Percentiles rank a stretch among this genome's conserved stretches.
These are phyloP conservation scores for Neonectria hederae DNA, from an alignment of 2,329 filamentous ascomycete species.

Conservation along the genomic window DNA sequence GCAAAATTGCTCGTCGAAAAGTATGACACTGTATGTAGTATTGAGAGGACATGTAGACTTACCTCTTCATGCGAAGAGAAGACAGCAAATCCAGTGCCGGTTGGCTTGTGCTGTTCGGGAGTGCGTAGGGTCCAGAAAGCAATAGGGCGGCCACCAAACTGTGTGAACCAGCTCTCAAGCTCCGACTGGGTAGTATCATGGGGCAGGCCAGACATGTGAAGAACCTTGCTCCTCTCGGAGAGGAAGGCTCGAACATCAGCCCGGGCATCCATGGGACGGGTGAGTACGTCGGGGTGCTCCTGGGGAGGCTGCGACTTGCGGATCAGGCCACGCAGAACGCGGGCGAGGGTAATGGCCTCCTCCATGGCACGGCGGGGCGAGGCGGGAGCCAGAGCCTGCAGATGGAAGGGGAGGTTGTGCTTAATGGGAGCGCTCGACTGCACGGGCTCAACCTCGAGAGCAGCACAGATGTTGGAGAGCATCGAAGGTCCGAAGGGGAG, in stretches of 20 bases:
- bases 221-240: constrained; percentile 94
- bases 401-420: constrained; percentile 96
- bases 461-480: constrained; percentile 96
- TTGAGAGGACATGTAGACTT: constrained; percentile 49
- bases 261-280: constrained; percentile 93
- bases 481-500: constrained; percentile 96
- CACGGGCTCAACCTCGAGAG: constrained; percentile 96
- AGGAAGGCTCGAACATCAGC: constrained; percentile 97
- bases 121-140: constrained; percentile 99
- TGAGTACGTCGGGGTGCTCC: constrained; percentile 94
- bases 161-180: constrained; percentile 99
- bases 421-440: constrained; percentile 98
- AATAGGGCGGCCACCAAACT: constrained; percentile 96
- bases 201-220: constrained; percentile 96
- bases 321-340: constrained; percentile 91
- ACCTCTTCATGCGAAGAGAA: constrained; percentile 99
- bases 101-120: constrained; percentile 99
- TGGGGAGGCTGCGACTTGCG: constrained; percentile 94
- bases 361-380: constrained; percentile 97
- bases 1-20: background rate
- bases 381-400: constrained; percentile 93
- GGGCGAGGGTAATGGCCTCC: constrained; percentile 91
- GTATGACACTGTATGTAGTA: background rate
- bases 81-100: constrained; percentile 95
- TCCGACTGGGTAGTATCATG: constrained; percentile 99